Conservation (phyloP, 257 asterid species). For the Apocynum venetum region DNA sequence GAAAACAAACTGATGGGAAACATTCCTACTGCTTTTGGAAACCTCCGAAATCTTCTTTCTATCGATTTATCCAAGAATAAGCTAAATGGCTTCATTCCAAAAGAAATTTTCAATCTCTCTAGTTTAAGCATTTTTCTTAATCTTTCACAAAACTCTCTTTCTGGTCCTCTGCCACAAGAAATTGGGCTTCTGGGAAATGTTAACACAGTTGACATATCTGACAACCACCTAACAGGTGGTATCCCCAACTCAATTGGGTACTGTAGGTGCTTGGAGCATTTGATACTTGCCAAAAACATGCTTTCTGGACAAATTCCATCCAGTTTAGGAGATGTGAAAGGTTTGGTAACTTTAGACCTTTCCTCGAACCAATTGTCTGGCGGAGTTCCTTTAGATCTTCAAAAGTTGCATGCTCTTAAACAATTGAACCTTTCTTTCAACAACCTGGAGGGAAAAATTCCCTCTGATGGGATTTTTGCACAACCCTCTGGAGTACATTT, state of each 20-base stretch:
- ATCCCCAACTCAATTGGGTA: slow-evolving; percentile 41
- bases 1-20: no score
- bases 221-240: slow-evolving; percentile 38
- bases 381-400: slow-evolving; percentile 34
- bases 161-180: no score
- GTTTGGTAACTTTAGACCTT: slow-evolving; percentile 50
- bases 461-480: slow-evolving; percentile 38
- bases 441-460: slow-evolving; percentile 44
- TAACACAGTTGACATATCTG: slow-evolving; percentile 35
- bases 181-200: slow-evolving; percentile 13
- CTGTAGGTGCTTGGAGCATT: slow-evolving; percentile 43
- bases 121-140: no score
- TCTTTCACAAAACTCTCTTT: no score
- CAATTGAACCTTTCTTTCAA: slow-evolving; percentile 53
- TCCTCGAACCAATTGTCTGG: slow-evolving; percentile 40
- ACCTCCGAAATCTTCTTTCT: no score
- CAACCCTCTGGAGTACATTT: slow-evolving; percentile 37
- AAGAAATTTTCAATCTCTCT: no score
- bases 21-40: no score
- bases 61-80: no score
- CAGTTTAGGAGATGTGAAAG: slow-evolving; percentile 29
- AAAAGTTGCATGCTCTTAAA: slow-evolving; percentile 30
- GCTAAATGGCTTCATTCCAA: no score
- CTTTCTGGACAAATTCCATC: slow-evolving; percentile 48
- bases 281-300: slow-evolving; percentile 38